phyloP scores from a whole-genome alignment of 164 flowering plant species.

The Dillenia suffruticosa region DNA sequence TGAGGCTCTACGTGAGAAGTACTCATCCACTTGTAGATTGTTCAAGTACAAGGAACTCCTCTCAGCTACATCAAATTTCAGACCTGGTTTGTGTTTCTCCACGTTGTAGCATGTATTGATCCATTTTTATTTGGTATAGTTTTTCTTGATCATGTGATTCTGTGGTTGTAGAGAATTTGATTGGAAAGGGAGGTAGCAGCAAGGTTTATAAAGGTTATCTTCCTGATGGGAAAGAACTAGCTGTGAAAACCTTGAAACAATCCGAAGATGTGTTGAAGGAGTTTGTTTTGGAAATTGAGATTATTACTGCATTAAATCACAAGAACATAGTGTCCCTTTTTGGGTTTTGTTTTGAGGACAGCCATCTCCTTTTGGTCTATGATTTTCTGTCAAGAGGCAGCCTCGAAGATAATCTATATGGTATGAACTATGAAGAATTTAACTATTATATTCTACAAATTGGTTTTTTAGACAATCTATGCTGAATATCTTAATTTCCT shows the following conservation, averaged over 20 bases:
- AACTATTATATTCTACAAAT: too few relatives aligned
- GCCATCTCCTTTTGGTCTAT: conserved; percentile 73
- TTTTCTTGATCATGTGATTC: neutral
- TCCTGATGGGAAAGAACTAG: conserved; percentile 76
- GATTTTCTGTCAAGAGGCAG: conserved; percentile 80
- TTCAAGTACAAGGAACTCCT: conserved; percentile 64
- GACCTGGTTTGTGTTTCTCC: conserved; percentile 43
- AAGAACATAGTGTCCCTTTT: conserved; percentile 69
- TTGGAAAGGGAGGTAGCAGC: conserved; percentile 94
- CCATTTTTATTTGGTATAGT: neutral
- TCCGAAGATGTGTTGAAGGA: conserved; percentile 69
- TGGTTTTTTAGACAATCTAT: too few relatives aligned
- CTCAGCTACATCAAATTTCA: conserved; percentile 67
- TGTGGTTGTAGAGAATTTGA: conserved; percentile 58
- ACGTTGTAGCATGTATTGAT: neutral
- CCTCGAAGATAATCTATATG: conserved; percentile 84
- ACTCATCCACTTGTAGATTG: conserved; percentile 71
- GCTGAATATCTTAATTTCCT: too few relatives aligned
- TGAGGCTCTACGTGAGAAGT: conserved; percentile 62
- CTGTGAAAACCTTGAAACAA: conserved; percentile 79
- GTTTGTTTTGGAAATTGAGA: conserved; percentile 76
- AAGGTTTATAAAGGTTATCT: conserved; percentile 77
- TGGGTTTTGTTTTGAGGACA: conserved; percentile 81
- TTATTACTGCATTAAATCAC: conserved; percentile 72
- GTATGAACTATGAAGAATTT: too few relatives aligned